Evolutionary conservation across 116 monocot genomes (phyloP).

Genomic region (Dioscorea cayenensis): DNA sequence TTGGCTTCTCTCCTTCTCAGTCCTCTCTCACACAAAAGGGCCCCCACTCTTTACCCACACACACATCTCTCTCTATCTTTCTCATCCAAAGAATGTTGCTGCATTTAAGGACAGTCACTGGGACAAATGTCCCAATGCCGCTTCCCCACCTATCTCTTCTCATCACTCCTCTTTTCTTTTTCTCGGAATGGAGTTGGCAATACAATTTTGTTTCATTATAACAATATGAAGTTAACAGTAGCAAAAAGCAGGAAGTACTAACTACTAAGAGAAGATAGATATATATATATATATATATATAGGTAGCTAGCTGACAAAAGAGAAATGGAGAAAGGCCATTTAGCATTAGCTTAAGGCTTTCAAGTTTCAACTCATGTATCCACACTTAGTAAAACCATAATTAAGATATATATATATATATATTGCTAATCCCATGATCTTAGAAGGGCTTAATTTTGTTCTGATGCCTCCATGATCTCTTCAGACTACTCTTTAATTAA

Average conservation of each 20-base stretch:
- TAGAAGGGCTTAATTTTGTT: not conserved
- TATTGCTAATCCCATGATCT: not conserved
- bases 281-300: too few species aligned
- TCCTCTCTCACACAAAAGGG: not conserved
- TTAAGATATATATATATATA: not conserved
- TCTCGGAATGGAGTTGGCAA: not conserved
- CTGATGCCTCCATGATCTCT: not conserved
- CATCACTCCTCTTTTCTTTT: not conserved
- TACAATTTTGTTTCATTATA: too few species aligned
- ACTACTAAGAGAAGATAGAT: not conserved
- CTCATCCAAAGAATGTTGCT: constrained; percentile 18
- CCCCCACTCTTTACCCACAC: not conserved
- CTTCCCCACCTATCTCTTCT: not conserved
- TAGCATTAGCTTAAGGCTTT: not conserved
- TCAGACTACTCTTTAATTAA: not conserved
- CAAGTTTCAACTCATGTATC: not conserved
- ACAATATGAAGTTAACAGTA: not conserved
- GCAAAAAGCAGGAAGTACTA: not conserved
- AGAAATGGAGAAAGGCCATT: not conserved
- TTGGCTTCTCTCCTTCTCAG: constrained; percentile 3
- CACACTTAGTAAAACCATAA: not conserved
- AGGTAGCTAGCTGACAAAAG: not conserved
- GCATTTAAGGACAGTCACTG: constrained; percentile 15
- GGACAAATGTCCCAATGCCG: constrained; percentile 2
- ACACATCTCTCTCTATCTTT: too few species aligned